A percentile compares a stretch with the other conserved stretches of the same genome.
Conservation (phyloP, 805 yeast species). For the Metschnikowia chrysomelidarum region DNA sequence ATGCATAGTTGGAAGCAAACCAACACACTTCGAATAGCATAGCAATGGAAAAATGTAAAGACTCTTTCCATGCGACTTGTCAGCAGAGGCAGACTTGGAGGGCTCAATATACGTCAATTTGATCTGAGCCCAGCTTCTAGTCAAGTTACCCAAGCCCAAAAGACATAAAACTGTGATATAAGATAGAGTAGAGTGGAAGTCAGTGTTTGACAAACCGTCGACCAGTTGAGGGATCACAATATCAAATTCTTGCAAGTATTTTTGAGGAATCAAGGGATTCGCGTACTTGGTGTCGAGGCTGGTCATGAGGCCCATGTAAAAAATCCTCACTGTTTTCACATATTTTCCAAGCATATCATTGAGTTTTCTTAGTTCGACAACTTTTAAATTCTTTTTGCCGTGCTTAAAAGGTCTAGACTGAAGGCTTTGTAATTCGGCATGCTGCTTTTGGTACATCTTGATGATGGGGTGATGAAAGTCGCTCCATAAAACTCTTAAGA, state of each 20-base stretch:
- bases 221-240: conserved; percentile 15
- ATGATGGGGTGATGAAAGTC: conserved; percentile 64
- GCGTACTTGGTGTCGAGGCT: conserved; percentile 36
- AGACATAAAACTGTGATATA: conserved; percentile 17
- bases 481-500: conserved; percentile 52
- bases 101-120: conserved; percentile 15
- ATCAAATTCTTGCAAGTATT: conserved; percentile 27
- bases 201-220: conserved; percentile 3
- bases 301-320: conserved; percentile 45
- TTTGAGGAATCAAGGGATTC: conserved; percentile 35
- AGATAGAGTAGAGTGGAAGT: conserved; percentile 15
- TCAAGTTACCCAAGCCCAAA: conserved; percentile 19
- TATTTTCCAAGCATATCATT: conserved; percentile 52
- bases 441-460: conserved; percentile 50
- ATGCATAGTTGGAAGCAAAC: conserved; percentile 63
- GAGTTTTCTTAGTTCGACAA: conserved; percentile 56
- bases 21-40: conserved; percentile 50
- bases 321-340: conserved; percentile 44
- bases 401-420: conserved; percentile 16
- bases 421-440: conserved; percentile 24
- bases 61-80: conserved; percentile 37
- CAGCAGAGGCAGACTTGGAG: conserved; percentile 15
- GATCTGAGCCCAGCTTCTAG: conserved; percentile 14
- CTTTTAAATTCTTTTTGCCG: conserved; percentile 21
- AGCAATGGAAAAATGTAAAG: conserved; percentile 29